These are phyloP conservation scores for Agrocybe pediades DNA, from an alignment of 768 basidiomycete species.

Conservation along the genomic window DNA sequence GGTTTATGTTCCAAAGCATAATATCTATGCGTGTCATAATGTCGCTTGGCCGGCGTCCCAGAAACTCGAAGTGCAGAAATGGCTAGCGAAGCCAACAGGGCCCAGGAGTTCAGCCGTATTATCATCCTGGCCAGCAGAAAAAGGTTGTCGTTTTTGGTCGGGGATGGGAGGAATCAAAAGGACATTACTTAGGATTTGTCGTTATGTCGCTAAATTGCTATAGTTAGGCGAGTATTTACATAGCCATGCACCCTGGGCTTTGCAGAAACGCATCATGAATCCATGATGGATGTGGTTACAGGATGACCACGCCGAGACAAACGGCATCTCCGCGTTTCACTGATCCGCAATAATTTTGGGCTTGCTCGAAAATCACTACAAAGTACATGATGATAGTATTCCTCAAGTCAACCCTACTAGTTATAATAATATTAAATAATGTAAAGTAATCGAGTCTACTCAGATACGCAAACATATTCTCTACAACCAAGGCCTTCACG, in stretches of 20 bases:
- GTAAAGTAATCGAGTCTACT: background rate
- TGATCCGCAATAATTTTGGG: too few species aligned
- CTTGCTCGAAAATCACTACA: background rate
- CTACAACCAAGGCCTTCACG: background rate
- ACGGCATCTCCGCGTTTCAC: background rate
- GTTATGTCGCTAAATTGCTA: background rate
- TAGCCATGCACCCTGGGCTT: background rate
- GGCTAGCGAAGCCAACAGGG: constrained; percentile 20
- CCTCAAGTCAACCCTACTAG: background rate
- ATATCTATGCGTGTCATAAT: constrained; percentile 72
- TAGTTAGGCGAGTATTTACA: background rate
- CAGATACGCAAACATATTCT: background rate
- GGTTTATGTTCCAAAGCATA: constrained; percentile 75
- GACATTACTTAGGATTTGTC: background rate
- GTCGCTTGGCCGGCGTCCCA: constrained; percentile 45
- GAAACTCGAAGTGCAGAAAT: constrained; percentile 22
- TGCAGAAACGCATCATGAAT: background rate
- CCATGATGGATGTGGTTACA: background rate
- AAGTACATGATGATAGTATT: background rate
- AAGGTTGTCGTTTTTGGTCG: constrained; percentile 10
- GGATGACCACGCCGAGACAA: background rate
- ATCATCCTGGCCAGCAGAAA: constrained; percentile 26
- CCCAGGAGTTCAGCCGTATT: constrained; percentile 17
- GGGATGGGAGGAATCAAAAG: constrained; percentile 1
- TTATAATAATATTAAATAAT: background rate